These are phyloP conservation scores for Dicorynia guianensis DNA, from an alignment of 306 rosid genomes.

Conservation along the genomic window DNA sequence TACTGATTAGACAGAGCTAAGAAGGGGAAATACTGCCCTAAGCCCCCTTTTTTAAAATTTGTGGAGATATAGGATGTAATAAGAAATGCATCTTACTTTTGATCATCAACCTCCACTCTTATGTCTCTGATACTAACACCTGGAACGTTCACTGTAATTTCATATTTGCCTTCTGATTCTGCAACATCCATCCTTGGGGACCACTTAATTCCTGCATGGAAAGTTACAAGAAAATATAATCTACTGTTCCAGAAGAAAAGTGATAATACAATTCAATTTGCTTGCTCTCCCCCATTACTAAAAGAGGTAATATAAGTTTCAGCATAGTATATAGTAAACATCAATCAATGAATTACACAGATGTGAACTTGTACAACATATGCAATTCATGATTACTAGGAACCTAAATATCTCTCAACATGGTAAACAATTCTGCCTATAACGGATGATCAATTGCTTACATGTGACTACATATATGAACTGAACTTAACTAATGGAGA, in stretches of 20 bases:
- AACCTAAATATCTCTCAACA: background rate
- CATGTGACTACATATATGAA: background rate
- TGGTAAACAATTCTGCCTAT: background rate
- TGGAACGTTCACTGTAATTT: constrained; percentile 77
- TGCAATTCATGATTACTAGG: too few relatives aligned
- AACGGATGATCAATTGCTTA: background rate
- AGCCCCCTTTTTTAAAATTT: too few relatives aligned
- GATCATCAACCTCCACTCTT: constrained; percentile 85
- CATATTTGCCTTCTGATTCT: constrained; percentile 67
- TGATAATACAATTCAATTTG: background rate
- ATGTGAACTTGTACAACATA: background rate
- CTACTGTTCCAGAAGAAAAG: background rate
- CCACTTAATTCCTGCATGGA: constrained; percentile 60
- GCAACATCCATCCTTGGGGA: constrained; percentile 86
- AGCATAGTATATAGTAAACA: background rate
- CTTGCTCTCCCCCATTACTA: too few relatives aligned
- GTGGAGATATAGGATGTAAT: background rate
- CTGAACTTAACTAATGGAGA: background rate
- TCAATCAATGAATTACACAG: background rate
- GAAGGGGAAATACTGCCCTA: background rate
- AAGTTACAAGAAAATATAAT: constrained; percentile 12
- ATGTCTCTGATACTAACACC: constrained; percentile 71
- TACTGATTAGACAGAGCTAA: constrained; percentile 11
- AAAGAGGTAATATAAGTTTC: background rate
- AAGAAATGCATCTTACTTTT: constrained; percentile 60